Base-by-base conservation (phyloP, 441 rosid species). In the Populus tomentosa region DNA sequence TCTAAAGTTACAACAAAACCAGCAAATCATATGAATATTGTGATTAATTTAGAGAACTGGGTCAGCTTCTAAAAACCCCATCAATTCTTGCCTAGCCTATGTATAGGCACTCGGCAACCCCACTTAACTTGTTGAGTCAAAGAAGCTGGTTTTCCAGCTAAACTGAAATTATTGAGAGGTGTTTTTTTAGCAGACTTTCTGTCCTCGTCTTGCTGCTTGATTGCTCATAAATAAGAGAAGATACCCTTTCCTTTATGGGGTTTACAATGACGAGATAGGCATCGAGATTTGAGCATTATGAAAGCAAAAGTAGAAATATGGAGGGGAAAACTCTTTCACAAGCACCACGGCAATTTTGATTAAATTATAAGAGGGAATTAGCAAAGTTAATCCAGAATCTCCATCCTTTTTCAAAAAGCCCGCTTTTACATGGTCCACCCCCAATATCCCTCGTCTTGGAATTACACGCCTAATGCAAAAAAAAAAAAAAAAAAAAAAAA, bases 401-500 rank as follows among this genome's bases (percentile, higher is more conserved):
- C 61, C 67, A 67, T 67, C 65, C 62, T 67, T 76, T 67, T 56
- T 21, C 11, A 67, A 26, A 77, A 77, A 73, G 23, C 75, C n/a
- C 70, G 14, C 32, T 38, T 24, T 33, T 21, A 64, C 72, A 50
- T 71, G 82, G 77, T 73, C 83, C 83, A 68, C 83, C 70, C 42
- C 61, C 65, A 38, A 72, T 36, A 33, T 33, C 14, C 46, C 35
- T 74, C 30, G 8, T 50, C 65, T 61, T 10, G 40, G 18, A 73
- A 40, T 50, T 23, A 46, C 23, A 21, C 35, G 6, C 10, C n/a
- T 30, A 24, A 7, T 24, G 11, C 0, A 4, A 32, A 32, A 4
- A 32, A 3, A 32, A 32, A 32, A 32, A 28, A 28, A 28, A 28
- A 1, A 28, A 28, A 28, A 28, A 32, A 32, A 32, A 32, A 32